Percentiles rank a stretch among this genome's conserved stretches.
Conservation (phyloP, 768 basidiomycete species). For the Amanita pallidorosea region DNA sequence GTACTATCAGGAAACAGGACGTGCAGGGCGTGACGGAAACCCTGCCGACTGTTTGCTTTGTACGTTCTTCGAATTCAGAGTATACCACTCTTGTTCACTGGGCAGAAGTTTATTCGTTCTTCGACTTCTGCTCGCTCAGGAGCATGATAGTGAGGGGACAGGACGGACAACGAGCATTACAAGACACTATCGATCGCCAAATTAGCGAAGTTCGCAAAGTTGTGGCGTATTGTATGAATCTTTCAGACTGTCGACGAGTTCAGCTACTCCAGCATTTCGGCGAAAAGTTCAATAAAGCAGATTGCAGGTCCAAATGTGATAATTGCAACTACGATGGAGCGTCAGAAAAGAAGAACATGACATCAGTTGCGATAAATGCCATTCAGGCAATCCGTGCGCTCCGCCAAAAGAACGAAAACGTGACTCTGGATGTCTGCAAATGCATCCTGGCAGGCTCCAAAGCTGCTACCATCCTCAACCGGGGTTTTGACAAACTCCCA, state of each 20-base stretch:
- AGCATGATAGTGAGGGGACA: slow-evolving; percentile 51
- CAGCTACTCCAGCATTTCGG: slow-evolving; percentile 87
- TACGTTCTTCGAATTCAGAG: slow-evolving; percentile 24
- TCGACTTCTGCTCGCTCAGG: slow-evolving; percentile 45
- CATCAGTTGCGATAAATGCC: slow-evolving; percentile 40
- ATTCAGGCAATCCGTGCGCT: slow-evolving; percentile 47
- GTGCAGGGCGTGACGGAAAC: slow-evolving; percentile 86
- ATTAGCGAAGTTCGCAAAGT: slow-evolving; percentile 56
- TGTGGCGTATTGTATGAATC: slow-evolving; percentile 70
- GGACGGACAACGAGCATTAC: slow-evolving; percentile 27
- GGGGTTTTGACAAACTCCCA: slow-evolving; percentile 34
- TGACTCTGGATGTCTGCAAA: slow-evolving; percentile 52
- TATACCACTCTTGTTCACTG: slow-evolving; percentile 2
- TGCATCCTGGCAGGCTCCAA: slow-evolving; percentile 60
- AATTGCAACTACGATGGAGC: slow-evolving; percentile 56
- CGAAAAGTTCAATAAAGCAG: slow-evolving; percentile 58
- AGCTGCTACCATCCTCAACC: slow-evolving; percentile 30
- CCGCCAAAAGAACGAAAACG: slow-evolving; percentile 28
- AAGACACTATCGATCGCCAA: slow-evolving; percentile 58
- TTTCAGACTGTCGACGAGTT: slow-evolving; percentile 75
- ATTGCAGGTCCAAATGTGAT: slow-evolving; percentile 72
- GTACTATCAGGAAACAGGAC: slow-evolving; percentile 94
- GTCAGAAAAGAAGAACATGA: slow-evolving; percentile 47
- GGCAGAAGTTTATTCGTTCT: slow-evolving; percentile 51
- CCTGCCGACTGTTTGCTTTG: slow-evolving; percentile 82